Base-by-base conservation (phyloP, 805 yeast genomes). In the Scheffersomyces amazonensis region DNA sequence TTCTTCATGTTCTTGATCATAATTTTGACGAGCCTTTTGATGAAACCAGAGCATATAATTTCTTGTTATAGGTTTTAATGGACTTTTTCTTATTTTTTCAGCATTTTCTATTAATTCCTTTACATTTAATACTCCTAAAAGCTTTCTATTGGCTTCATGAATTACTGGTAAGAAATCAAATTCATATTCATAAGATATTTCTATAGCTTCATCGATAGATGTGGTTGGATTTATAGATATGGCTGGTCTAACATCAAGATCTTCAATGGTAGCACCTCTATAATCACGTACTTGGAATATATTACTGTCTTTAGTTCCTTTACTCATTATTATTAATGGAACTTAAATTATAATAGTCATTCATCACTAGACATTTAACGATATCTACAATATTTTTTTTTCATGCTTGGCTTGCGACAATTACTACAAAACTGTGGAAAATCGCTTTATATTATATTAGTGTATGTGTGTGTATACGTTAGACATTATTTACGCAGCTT, bases 171-270 rank as follows among this genome's bases (percentile, higher is more conserved):
- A 63, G 48, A 66, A 71, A 9, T 77, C 70, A 54, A 73, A 78
- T 41, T 73, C 74, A 47, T 75, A 61, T 50, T 78, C 83, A 42
- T 64, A 76, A n/a, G 81, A 68, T 27, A 76, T 59, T 46, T 76
- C 81, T 23, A 75, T 56, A 9, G 82, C 83, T 33, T 65, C 66
- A n/a, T 55, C 58, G 25, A 78, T 54, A 6, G 63, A 62, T 7
- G 78, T 73, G 13, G 64, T 52, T 1, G 81, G 80, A 34, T 66
- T 65, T 21, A 78, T 71, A 9, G 80, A 67, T 22, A 75, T 57
- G 16, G 82, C 82, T 1, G 83, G 83, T 30, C 73, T 71, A 34
- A 76, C 67, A 52, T 78, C 80, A 42, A 78, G 66, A 47, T 78
- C 83, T 51, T 78, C 83, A 5, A 78, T 70, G 2, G 80, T 75